Conservation (phyloP, 2,329 filamentous ascomycete species). For the Diaporthe caulivora region DNA sequence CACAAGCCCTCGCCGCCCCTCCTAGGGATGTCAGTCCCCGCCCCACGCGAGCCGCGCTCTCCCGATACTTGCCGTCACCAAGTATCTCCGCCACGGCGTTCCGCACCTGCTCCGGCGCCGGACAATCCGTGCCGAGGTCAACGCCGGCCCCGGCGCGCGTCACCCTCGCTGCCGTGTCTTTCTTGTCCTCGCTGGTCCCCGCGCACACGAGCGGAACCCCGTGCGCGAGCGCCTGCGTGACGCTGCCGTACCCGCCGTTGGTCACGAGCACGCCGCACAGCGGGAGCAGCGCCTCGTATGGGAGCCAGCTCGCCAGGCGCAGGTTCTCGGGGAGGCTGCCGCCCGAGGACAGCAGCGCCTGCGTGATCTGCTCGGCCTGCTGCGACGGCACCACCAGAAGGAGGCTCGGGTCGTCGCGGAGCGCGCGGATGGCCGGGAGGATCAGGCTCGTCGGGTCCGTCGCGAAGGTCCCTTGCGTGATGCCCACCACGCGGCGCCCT, state of each 20-base stretch:
- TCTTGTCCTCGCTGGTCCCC: conserved; percentile 56
- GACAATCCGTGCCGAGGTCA: conserved; percentile 54
- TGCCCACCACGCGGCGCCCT: conserved; percentile 47
- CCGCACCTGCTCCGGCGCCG: conserved; percentile 46
- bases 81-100: conserved; percentile 50
- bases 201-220: conserved; percentile 62
- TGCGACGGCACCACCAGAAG: conserved; percentile 52
- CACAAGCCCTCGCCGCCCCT: conserved; percentile 27
- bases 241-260: conserved; percentile 63
- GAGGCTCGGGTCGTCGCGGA: conserved; percentile 45
- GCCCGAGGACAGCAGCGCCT: background rate
- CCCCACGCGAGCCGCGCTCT: conserved; percentile 43
- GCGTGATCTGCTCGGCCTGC: conserved; percentile 45
- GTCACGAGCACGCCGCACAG: conserved; percentile 56
- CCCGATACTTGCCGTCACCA: conserved; percentile 47
- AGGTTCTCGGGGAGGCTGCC: conserved; percentile 45
- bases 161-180: conserved; percentile 55
- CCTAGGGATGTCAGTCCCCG: conserved; percentile 39
- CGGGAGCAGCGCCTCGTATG: conserved; percentile 52
- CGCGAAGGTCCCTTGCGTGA: conserved; percentile 54
- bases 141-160: conserved; percentile 59
- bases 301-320: conserved; percentile 50
- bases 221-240: conserved; percentile 57
- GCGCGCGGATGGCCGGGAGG: conserved; percentile 52
- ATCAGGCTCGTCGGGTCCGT: conserved; percentile 53